Evolutionary conservation across 345 rosid species (phyloP).

Genomic region (Geranium rotundifolium): DNA sequence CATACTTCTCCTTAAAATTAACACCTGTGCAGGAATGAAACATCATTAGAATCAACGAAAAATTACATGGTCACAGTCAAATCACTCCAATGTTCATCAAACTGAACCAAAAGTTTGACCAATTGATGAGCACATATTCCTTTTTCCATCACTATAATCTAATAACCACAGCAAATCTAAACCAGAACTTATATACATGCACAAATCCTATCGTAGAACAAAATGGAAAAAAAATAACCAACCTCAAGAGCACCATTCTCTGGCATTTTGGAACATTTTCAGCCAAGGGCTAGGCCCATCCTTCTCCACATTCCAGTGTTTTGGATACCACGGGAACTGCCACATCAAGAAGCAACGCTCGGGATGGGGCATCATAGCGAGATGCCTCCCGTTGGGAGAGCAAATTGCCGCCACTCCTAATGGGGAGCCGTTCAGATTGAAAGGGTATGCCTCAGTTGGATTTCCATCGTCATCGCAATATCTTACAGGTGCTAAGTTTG

Average conservation of each 20-base stretch:
- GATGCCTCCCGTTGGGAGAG: conserved; percentile 90
- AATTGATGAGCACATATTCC: too few species aligned
- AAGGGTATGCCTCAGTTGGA: conserved; percentile 73
- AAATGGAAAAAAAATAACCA: too few species aligned
- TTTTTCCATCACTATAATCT: too few species aligned
- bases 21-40: conserved; percentile 40
- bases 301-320: conserved; percentile 67
- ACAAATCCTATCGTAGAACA: too few species aligned
- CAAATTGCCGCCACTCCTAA: conserved; percentile 88
- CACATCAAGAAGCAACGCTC: conserved; percentile 98
- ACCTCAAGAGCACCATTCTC: conserved; percentile 59
- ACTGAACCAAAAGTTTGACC: too few species aligned
- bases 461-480: conserved; percentile 83
- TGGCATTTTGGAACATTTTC: conserved; percentile 88
- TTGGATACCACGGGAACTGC: conserved; percentile 96
- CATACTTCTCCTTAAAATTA: conserved; percentile 84
- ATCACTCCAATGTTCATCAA: too few species aligned
- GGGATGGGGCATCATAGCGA: conserved; percentile 99
- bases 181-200: too few species aligned
- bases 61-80: too few species aligned
- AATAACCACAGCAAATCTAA: too few species aligned
- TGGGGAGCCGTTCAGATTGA: conserved; percentile 90
- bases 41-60: not conserved
- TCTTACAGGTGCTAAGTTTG: conserved; percentile 65
- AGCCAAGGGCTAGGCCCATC: conserved; percentile 94